Evolutionary conservation across 1,284 basidiomycete genomes (phyloP).

Genomic region (Apiotrichum sp.): DNA sequence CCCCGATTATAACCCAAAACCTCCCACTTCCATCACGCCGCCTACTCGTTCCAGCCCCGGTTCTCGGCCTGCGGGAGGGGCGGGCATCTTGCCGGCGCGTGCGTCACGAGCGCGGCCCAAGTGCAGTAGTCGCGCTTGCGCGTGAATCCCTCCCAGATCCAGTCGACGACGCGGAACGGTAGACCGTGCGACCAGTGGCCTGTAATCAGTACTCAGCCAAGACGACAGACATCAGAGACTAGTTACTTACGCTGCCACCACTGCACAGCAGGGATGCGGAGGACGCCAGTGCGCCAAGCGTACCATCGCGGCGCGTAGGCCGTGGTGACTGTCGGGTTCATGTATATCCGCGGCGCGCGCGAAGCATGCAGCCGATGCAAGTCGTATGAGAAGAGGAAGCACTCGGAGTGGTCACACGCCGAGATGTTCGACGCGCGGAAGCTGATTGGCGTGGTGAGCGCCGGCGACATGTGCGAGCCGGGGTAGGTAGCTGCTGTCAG

Average conservation of each 20-base stretch:
- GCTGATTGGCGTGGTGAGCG: constrained; percentile 44
- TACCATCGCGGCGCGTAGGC: constrained; percentile 49
- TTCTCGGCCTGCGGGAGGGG: constrained; percentile 10
- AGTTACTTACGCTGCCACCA: constrained; percentile 49
- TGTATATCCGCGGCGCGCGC: constrained; percentile 46
- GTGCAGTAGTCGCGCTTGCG: constrained; percentile 29
- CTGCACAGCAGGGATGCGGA: constrained; percentile 49
- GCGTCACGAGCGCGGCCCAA: constrained; percentile 22
- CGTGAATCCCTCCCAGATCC: constrained; percentile 21
- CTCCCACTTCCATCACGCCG: too few species aligned
- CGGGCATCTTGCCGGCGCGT: constrained; percentile 24
- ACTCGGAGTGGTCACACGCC: constrained; percentile 55
- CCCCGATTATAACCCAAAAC: too few species aligned
- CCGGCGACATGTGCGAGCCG: constrained; percentile 36
- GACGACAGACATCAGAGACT: not conserved
- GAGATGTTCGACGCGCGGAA: constrained; percentile 50
- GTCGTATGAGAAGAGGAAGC: constrained; percentile 55
- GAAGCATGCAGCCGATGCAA: constrained; percentile 51
- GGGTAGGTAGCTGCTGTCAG: constrained; percentile 29
- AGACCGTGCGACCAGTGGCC: constrained; percentile 26
- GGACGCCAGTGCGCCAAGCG: constrained; percentile 51
- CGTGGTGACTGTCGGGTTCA: constrained; percentile 51
- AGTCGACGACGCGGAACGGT: constrained; percentile 22
- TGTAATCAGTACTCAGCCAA: constrained; percentile 11
- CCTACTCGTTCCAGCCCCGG: not conserved